These are phyloP conservation scores for Cordia subcordata DNA, from an alignment of 257 asterid genomes.

Conservation along the genomic window DNA sequence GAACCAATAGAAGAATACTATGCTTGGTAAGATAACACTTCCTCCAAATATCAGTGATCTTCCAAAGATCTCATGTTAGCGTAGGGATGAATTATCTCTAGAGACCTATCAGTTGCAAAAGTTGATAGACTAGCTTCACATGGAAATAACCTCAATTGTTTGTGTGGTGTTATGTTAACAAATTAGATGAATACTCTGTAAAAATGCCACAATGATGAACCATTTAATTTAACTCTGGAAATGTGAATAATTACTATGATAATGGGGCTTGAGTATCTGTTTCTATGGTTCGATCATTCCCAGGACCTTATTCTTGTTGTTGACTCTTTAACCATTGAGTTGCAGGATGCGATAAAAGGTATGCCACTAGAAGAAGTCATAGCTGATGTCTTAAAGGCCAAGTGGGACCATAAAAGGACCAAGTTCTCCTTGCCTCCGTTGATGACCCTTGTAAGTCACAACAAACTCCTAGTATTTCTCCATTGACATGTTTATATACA, in stretches of 20 bases:
- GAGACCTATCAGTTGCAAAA: neutral
- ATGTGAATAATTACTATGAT: too few relatives aligned
- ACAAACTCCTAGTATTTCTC: neutral
- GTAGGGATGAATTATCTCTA: neutral
- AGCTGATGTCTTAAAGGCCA: slow-evolving; percentile 57
- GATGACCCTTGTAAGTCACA: slow-evolving; percentile 79
- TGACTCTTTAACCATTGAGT: slow-evolving; percentile 7
- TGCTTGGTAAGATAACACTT: neutral
- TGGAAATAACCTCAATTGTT: neutral
- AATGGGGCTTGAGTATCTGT: too few relatives aligned
- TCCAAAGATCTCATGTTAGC: neutral
- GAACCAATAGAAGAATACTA: neutral
- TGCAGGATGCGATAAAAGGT: slow-evolving; percentile 62
- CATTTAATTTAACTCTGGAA: too few relatives aligned
- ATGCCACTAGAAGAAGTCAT: slow-evolving; percentile 58
- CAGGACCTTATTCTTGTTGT: too few relatives aligned
- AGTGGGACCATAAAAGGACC: slow-evolving; percentile 95
- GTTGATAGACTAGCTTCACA: neutral
- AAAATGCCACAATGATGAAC: neutral
- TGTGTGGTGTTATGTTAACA: neutral
- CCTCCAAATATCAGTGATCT: neutral
- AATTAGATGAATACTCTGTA: neutral
- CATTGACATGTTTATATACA: neutral
- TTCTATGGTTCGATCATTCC: too few relatives aligned
- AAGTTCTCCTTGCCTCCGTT: slow-evolving; percentile 88